Evolutionary conservation across 2,329 filamentous ascomycete genomes (phyloP).

Genomic region (Simplicillium sp.): DNA sequence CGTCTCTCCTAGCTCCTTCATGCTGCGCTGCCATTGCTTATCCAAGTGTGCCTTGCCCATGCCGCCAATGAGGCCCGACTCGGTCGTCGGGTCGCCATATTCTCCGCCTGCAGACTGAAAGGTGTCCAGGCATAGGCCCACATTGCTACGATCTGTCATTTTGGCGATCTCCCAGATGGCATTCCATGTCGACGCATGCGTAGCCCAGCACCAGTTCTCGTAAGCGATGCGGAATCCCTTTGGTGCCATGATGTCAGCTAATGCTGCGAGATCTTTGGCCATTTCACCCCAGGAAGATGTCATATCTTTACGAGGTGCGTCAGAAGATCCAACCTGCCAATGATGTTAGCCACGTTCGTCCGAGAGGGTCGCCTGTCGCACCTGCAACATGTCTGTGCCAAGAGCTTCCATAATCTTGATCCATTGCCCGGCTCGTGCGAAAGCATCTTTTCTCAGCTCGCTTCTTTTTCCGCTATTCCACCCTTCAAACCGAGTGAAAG

Average conservation of each 20-base stretch:
- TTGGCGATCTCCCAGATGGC: conserved; percentile 61
- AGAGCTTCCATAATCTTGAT: conserved; percentile 60
- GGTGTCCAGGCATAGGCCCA: conserved; percentile 68
- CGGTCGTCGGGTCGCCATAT: conserved; percentile 61
- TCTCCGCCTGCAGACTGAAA: conserved; percentile 68
- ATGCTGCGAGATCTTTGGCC: conserved; percentile 50
- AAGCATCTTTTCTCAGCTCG: conserved; percentile 51
- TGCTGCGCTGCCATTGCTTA: conserved; percentile 39
- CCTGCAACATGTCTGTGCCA: conserved; percentile 63
- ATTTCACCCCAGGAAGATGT: conserved; percentile 38
- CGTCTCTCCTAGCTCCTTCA: conserved; percentile 44
- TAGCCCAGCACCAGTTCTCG: conserved; percentile 79
- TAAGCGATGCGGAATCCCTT: conserved; percentile 57
- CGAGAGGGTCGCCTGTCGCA: conserved; percentile 15
- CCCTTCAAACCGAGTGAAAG: conserved; percentile 69
- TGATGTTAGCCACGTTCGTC: not conserved
- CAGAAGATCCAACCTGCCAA: conserved; percentile 54
- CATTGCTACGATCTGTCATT: conserved; percentile 51
- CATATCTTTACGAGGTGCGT: conserved; percentile 42
- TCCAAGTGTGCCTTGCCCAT: conserved; percentile 32
- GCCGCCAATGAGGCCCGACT: conserved; percentile 46
- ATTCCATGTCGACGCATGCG: conserved; percentile 58
- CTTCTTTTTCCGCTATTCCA: conserved; percentile 37
- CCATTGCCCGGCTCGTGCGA: conserved; percentile 56
- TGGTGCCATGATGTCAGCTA: conserved; percentile 52